Evolutionary conservation across 2,329 filamentous ascomycete genomes (phyloP).

Genomic region (Didymella glomerata): DNA sequence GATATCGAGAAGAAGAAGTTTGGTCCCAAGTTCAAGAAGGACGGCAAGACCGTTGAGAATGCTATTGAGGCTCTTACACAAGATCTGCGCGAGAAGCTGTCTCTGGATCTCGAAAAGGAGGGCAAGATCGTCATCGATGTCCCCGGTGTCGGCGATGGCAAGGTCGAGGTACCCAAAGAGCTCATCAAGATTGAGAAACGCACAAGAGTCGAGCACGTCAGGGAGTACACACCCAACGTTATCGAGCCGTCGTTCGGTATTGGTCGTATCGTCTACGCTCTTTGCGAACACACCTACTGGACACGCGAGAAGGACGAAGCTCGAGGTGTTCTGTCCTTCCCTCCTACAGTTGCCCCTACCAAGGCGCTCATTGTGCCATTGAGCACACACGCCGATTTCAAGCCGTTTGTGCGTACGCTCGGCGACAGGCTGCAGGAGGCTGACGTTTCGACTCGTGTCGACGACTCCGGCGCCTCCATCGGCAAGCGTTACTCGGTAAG

Average conservation of each 20-base stretch:
- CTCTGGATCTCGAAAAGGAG: constrained; percentile 74
- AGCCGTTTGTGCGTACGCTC: constrained; percentile 75
- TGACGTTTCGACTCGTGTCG: constrained; percentile 83
- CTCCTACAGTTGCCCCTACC: constrained; percentile 83
- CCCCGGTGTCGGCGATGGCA: constrained; percentile 70
- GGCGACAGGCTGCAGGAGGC: constrained; percentile 78
- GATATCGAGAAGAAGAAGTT: constrained; percentile 96
- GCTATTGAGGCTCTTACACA: constrained; percentile 80
- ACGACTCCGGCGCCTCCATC: constrained; percentile 90
- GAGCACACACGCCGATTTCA: constrained; percentile 81
- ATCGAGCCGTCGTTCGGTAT: constrained; percentile 99
- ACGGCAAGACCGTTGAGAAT: constrained; percentile 83
- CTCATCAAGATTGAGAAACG: constrained; percentile 84
- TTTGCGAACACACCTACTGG: constrained; percentile 98
- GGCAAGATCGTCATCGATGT: constrained; percentile 83
- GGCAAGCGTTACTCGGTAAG: constrained; percentile 78
- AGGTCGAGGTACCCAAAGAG: constrained; percentile 80
- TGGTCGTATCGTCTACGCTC: constrained; percentile 89
- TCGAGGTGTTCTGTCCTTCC: constrained; percentile 80
- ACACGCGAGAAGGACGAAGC: constrained; percentile 83
- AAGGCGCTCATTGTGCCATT: constrained; percentile 94
- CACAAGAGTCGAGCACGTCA: constrained; percentile 80
- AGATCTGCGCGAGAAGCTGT: constrained; percentile 80
- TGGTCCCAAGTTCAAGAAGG: constrained; percentile 90
- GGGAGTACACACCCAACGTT: constrained; percentile 94